Evolutionary conservation across 495 filamentous ascomycete genomes (phyloP), one percentile per base, ranked within the genome.

Genomic region (Penicillium malachiteum): DNA sequence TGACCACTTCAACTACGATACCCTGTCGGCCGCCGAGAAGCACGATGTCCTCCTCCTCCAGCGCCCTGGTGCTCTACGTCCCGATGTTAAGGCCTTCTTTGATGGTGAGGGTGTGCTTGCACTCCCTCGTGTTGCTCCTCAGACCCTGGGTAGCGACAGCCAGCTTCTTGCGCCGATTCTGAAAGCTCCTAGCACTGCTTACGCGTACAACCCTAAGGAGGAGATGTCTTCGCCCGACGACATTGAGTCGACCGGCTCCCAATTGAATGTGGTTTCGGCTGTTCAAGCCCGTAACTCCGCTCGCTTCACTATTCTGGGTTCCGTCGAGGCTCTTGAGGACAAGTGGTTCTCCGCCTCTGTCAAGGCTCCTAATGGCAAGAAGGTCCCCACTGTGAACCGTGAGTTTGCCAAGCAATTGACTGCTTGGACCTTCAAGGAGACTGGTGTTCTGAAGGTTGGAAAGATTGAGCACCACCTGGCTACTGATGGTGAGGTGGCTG

Each of bases 1-100:
- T 40, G 94, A 98, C 69, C 94, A 98, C 80, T 96, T 96, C 83
- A 90, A 90, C 74, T 91, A 95, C 73, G 93, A 97, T 64, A 81
- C 81, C 38, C 50, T 81, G 31, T 91, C 85, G 49, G 84, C 91
- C 10, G 56, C 82, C 34, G 91, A 96, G 56, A 85, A 85, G 66
- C 94, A 97, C 73, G 91, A 97, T 75, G 88, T 96, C 31, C 81
- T 97, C 46, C 73, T 97, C 40, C 74, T 96, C 32, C 82, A 86
- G 26, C 74, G 80, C 32, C 86, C 89, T 8, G 73, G 77, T 50
- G 62, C 80, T 17, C 62, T 87, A 52, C 83, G 88, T 53, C 60
- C 81, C 10, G 89, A 85, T 62, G 79, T 91, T 55, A 92, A 87
- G 78, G 80, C 89, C 63, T 91, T 86, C 76, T 96, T 96, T 72